A percentile compares a stretch with the other conserved stretches of the same genome.
phyloP scores from a whole-genome alignment of 2,329 filamentous ascomycete species.

The Stagonosporopsis tanaceti region DNA sequence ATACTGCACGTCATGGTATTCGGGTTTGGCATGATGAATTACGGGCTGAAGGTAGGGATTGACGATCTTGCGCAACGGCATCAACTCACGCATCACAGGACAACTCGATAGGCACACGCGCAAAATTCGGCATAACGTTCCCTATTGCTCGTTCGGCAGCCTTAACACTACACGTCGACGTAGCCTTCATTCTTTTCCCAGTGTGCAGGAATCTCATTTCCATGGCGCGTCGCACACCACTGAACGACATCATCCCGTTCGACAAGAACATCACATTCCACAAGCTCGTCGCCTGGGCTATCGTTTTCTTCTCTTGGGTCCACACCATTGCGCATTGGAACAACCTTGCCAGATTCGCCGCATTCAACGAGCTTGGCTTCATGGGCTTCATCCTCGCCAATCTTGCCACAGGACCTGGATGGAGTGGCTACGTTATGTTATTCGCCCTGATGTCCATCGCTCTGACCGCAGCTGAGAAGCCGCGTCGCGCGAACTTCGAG shows the following conservation, averaged over 20 bases:
- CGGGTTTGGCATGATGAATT: slow-evolving; percentile 81
- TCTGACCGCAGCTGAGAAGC: slow-evolving; percentile 78
- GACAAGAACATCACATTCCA: slow-evolving; percentile 92
- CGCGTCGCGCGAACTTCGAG: slow-evolving; percentile 81
- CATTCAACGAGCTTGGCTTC: slow-evolving; percentile 78
- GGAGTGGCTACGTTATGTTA: slow-evolving; percentile 88
- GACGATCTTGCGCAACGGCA: background rate
- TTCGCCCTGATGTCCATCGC: slow-evolving; percentile 80
- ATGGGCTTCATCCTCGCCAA: slow-evolving; percentile 81
- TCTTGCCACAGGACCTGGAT: slow-evolving; percentile 80
- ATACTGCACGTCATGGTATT: slow-evolving; percentile 79
- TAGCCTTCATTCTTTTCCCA: slow-evolving; percentile 79
- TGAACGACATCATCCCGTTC: slow-evolving; percentile 87
- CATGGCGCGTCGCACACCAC: slow-evolving; percentile 77
- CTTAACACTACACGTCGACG: slow-evolving; percentile 80
- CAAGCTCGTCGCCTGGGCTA: slow-evolving; percentile 84
- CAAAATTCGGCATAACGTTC: slow-evolving; percentile 77
- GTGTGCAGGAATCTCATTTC: slow-evolving; percentile 87
- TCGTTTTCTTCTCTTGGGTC: slow-evolving; percentile 87
- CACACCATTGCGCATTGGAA: slow-evolving; percentile 89
- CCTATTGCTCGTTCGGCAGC: slow-evolving; percentile 79
- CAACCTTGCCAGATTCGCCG: slow-evolving; percentile 80
- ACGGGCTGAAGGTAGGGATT: slow-evolving; percentile 68
- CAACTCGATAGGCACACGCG: slow-evolving; percentile 70
- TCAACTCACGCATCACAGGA: slow-evolving; percentile 51